Evolutionary conservation across 768 basidiomycete genomes (phyloP).

Genomic region (Auriscalpium microsporum): DNA sequence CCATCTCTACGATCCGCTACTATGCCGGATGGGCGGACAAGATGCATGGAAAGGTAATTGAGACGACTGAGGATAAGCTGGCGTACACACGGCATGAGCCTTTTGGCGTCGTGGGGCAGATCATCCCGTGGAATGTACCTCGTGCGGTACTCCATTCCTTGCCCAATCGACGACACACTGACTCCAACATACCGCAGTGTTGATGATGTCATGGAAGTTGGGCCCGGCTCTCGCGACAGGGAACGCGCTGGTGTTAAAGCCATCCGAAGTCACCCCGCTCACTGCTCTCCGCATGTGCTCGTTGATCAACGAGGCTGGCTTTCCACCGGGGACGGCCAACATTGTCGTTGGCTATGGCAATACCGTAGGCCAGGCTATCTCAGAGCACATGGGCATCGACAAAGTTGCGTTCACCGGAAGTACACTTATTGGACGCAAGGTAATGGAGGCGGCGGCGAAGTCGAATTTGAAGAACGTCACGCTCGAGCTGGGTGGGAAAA

Average conservation of each 20-base stretch:
- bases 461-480: conserved; percentile 64
- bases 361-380: conserved; percentile 48
- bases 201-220: conserved; percentile 54
- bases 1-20: conserved; percentile 54
- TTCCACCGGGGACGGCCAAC: conserved; percentile 59
- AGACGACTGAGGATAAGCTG: conserved; percentile 42
- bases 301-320: conserved; percentile 47
- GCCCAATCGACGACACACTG: background rate
- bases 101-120: conserved; percentile 45
- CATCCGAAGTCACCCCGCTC: conserved; percentile 55
- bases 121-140: conserved; percentile 66
- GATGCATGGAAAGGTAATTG: conserved; percentile 64
- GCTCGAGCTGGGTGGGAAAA: conserved; percentile 66
- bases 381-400: conserved; percentile 47
- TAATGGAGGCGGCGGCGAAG: conserved; percentile 51
- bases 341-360: conserved; percentile 47
- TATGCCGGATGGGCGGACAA: conserved; percentile 93
- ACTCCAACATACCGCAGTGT: conserved; percentile 21
- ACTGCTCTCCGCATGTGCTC: conserved; percentile 39
- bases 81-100: conserved; percentile 58
- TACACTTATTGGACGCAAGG: conserved; percentile 52
- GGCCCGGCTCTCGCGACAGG: conserved; percentile 59
- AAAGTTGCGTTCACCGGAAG: conserved; percentile 72
- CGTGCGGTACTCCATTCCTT: conserved; percentile 21
- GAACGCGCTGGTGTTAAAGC: conserved; percentile 56